These are phyloP conservation scores for Aureobasidium pullulans DNA, from an alignment of 2,329 filamentous ascomycete genomes.

Conservation along the genomic window DNA sequence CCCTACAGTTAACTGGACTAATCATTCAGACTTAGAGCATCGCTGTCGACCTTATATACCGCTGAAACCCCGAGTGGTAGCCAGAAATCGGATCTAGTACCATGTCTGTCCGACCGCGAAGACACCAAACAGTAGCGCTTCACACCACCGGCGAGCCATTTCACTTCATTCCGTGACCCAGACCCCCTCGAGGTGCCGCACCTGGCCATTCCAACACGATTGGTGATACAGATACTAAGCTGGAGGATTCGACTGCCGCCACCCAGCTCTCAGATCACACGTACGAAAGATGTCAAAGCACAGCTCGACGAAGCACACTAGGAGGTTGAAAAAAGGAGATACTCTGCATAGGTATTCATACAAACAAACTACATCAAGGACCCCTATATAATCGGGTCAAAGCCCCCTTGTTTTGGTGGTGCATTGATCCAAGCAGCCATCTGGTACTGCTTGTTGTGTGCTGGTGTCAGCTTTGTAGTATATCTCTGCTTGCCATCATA, in stretches of 20 bases:
- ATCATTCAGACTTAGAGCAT: too few relatives aligned
- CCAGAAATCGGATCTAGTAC: too few relatives aligned
- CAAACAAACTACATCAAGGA: background rate
- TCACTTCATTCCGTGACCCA: too few relatives aligned
- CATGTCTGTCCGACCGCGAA: too few relatives aligned
- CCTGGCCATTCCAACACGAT: too few relatives aligned
- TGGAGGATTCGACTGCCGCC: too few relatives aligned
- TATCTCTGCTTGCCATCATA: background rate
- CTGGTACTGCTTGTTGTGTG: background rate
- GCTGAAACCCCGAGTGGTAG: too few relatives aligned
- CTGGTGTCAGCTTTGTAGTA: background rate
- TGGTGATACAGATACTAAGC: too few relatives aligned
- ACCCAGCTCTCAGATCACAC: background rate
- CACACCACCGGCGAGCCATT: too few relatives aligned
- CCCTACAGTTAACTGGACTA: background rate
- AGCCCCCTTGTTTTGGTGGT: background rate
- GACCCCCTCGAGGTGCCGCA: too few relatives aligned
- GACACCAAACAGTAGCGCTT: too few relatives aligned
- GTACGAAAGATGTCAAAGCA: background rate
- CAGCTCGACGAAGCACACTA: background rate
- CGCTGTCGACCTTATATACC: too few relatives aligned
- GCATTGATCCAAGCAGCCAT: background rate
- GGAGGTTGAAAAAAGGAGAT: background rate
- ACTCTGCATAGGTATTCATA: background rate
- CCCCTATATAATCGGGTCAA: background rate